Percentiles rank a stretch among this genome's conserved stretches.
phyloP scores from a whole-genome alignment of 257 asterid species.

The Solanum sitiens region DNA sequence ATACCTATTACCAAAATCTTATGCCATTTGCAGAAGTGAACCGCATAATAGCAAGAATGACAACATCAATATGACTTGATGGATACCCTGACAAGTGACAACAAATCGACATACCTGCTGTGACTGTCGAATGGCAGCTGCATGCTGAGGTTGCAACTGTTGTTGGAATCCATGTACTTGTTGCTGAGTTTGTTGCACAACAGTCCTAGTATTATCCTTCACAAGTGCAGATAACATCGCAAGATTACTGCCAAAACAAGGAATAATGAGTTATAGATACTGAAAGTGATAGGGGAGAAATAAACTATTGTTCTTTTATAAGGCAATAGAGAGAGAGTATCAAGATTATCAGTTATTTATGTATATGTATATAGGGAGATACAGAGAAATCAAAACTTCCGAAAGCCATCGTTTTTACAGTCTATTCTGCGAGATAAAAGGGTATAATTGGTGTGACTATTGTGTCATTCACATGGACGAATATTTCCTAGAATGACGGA shows the following conservation, averaged over 20 bases:
- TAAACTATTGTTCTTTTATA: neutral
- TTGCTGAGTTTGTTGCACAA: constrained; percentile 54
- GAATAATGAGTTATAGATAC: constrained; percentile 4
- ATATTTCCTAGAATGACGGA: neutral
- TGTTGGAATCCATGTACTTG: constrained; percentile 56
- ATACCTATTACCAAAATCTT: neutral
- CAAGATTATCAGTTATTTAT: neutral
- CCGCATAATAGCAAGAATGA: neutral
- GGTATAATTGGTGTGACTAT: neutral
- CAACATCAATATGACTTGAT: neutral
- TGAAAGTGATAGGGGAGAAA: neutral
- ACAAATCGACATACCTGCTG: constrained; percentile 31
- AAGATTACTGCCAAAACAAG: constrained; percentile 50
- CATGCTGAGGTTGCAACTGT: constrained; percentile 58
- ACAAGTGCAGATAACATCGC: constrained; percentile 61
- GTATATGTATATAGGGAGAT: neutral
- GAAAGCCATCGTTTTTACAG: neutral
- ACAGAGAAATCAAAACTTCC: neutral
- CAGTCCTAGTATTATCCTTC: constrained; percentile 60
- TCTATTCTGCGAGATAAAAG: neutral
- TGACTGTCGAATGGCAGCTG: constrained; percentile 53
- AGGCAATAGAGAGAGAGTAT: neutral
- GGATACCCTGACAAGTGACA: constrained; percentile 7
- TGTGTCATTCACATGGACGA: neutral
- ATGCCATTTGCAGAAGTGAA: neutral